These are phyloP conservation scores for Oidiodendron maius DNA, from an alignment of 495 filamentous ascomycete species.

Conservation along the genomic window DNA sequence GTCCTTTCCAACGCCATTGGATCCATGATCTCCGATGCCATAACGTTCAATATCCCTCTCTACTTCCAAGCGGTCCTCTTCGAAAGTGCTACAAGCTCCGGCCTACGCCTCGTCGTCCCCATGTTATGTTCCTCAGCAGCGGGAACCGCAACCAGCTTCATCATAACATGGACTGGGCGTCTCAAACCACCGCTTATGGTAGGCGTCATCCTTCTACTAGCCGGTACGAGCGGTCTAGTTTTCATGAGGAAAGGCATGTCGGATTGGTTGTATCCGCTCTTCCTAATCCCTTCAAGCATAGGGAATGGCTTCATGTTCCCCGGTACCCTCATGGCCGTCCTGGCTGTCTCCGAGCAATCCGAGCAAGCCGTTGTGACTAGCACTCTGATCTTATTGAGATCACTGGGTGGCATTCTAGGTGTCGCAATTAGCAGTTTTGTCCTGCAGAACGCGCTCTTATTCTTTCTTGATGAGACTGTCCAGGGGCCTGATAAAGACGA, in stretches of 20 bases:
- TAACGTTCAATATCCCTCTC: slow-evolving; percentile 72
- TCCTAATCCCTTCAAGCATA: slow-evolving; percentile 52
- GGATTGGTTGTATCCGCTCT: slow-evolving; percentile 51
- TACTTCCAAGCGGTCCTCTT: slow-evolving; percentile 80
- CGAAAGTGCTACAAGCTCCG: slow-evolving; percentile 64
- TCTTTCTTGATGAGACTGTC: slow-evolving; percentile 51
- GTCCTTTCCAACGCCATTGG: slow-evolving; percentile 66
- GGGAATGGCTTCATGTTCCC: slow-evolving; percentile 65
- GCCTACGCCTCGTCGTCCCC: slow-evolving; percentile 60
- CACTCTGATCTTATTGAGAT: slow-evolving; percentile 64
- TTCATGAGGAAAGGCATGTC: slow-evolving; percentile 47
- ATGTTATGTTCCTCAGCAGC: slow-evolving; percentile 50
- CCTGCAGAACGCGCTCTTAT: slow-evolving; percentile 64
- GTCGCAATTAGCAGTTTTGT: slow-evolving; percentile 66
- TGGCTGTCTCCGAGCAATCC: slow-evolving; percentile 59
- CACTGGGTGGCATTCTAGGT: slow-evolving; percentile 65
- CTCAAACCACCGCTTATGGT: slow-evolving; percentile 57
- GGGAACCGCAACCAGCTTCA: slow-evolving; percentile 60
- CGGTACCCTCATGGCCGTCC: slow-evolving; percentile 57
- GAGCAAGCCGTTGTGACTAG: slow-evolving; percentile 72
- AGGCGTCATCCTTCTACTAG: slow-evolving; percentile 48
- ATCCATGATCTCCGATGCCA: slow-evolving; percentile 57
- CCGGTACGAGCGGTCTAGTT: slow-evolving; percentile 46
- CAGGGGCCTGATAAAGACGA: slow-evolving; percentile 44
- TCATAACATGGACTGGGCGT: slow-evolving; percentile 60